Evolutionary conservation across 208 protist species (phyloP), one percentile per base, ranked within the genome.

Genomic region (Acanthamoeba healyi): DNA sequence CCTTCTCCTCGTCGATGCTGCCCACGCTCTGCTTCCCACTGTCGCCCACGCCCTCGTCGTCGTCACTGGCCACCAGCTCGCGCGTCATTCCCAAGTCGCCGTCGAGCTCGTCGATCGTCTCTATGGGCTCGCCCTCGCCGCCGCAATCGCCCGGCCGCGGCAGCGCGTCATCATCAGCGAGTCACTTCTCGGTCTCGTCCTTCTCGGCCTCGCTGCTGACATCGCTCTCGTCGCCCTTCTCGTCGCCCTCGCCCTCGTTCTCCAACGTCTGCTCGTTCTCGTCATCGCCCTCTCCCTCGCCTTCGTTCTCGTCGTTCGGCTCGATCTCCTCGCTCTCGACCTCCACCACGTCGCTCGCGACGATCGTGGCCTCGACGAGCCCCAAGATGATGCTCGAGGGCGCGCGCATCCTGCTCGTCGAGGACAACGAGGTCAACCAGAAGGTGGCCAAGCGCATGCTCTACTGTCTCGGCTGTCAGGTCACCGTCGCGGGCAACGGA

Each of bases 401-500:
- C 32, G 34, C n/a, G 65, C 65, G 65, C 34, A 74, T 74, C 34
- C 65, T 74, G 10, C 34, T 74, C n/a, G 65, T 74, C 5, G 65
- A 74, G 65, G 65, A 74, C 65, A 74, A 74, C 65, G 61, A 70
- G 61, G 61, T 70, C 61, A 82, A 82, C 38, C 72, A 82, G n/a
- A 42, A 51, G 38, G 72, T 82, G 38, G 74, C 74, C 74, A 46
- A 86, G 74, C 74, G 74, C 24, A 58, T 86, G 74, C 34, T 86
- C 42, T 29, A 26, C 74, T 40, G 38, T 22, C 74, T 86, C n/a
- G 74, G 46, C 40, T 86, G 74, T 38, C 38, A 56, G 42, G 74
- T 56, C n/a, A 86, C 74, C 10, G n/a, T 86, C 6, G 74, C 74
- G 19, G 42, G 74, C 38, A 86, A 86, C n/a, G 74, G 74, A 6